Evolutionary conservation across 140 eudicot species (phyloP).

Genomic region (Cichorium intybus): DNA sequence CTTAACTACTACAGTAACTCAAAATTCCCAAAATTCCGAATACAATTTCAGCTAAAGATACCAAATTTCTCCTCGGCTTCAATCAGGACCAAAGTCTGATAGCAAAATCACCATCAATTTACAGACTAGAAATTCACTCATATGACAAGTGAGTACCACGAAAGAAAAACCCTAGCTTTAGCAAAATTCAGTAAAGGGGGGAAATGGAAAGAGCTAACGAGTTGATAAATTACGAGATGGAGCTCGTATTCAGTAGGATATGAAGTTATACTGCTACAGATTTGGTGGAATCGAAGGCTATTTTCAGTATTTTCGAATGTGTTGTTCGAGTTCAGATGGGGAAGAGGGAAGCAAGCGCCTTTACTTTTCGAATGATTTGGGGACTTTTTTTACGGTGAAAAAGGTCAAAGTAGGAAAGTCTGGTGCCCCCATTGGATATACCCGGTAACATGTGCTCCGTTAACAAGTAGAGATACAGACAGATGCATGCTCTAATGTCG

Average conservation of each 20-base stretch:
- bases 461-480: too few relatives aligned
- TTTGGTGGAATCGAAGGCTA: constrained; percentile 10
- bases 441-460: too few relatives aligned
- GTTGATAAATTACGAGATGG: background rate
- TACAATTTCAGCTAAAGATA: background rate
- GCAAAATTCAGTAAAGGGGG: background rate
- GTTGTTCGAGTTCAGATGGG: constrained; percentile 2
- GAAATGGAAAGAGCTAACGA: background rate
- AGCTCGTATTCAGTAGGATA: background rate
- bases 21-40: constrained; percentile 24
- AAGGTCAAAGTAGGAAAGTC: constrained; percentile 15
- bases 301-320: background rate
- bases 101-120: background rate
- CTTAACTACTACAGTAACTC: constrained; percentile 5
- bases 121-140: background rate
- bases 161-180: constrained; percentile 21
- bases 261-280: background rate
- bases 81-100: constrained; percentile 25
- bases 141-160: background rate
- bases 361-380: constrained; percentile 20
- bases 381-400: constrained; percentile 14
- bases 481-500: too few relatives aligned
- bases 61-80: constrained; percentile 11
- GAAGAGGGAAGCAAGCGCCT: constrained; percentile 17
- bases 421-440: constrained; percentile 8